phyloP scores from a whole-genome alignment of 805 yeast species.

The Maudiozyma pseudohumilis region DNA sequence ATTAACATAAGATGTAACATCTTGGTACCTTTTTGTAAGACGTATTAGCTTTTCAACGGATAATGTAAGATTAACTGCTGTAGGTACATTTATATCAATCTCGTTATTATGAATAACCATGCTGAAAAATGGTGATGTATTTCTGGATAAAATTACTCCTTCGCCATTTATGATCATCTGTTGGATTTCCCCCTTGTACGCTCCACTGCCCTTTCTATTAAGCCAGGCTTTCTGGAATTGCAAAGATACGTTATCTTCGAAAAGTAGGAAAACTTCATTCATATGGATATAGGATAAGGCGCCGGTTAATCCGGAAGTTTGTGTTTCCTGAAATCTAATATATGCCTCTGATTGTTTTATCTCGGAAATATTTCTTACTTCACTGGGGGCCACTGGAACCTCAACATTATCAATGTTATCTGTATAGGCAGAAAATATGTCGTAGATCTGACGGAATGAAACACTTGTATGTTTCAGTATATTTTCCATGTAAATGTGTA shows the following conservation, averaged over 20 bases:
- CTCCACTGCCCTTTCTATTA: conserved; percentile 6
- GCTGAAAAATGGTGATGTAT: background rate
- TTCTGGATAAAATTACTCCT: background rate
- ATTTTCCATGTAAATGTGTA: too few species aligned
- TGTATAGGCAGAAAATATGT: too few species aligned
- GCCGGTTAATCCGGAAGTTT: conserved; percentile 9
- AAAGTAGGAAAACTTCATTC: conserved; percentile 1
- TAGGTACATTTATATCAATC: background rate
- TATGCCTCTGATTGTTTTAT: conserved; percentile 6
- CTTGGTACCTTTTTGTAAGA: too few species aligned
- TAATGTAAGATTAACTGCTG: background rate
- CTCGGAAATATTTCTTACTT: background rate
- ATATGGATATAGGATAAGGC: conserved; percentile 9
- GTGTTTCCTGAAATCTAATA: conserved; percentile 20
- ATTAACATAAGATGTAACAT: too few species aligned
- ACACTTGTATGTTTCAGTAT: too few species aligned
- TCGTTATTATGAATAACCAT: background rate
- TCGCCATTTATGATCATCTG: background rate
- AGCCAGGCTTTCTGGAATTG: conserved; percentile 4
- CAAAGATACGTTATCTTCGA: conserved; percentile 1
- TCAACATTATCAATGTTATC: background rate
- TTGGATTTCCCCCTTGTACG: conserved; percentile 4
- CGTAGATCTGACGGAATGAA: too few species aligned
- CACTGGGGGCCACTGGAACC: too few species aligned
- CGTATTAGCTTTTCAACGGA: background rate